phyloP scores from a whole-genome alignment of 1,284 basidiomycete genomes.

The Tilletia caries region DNA sequence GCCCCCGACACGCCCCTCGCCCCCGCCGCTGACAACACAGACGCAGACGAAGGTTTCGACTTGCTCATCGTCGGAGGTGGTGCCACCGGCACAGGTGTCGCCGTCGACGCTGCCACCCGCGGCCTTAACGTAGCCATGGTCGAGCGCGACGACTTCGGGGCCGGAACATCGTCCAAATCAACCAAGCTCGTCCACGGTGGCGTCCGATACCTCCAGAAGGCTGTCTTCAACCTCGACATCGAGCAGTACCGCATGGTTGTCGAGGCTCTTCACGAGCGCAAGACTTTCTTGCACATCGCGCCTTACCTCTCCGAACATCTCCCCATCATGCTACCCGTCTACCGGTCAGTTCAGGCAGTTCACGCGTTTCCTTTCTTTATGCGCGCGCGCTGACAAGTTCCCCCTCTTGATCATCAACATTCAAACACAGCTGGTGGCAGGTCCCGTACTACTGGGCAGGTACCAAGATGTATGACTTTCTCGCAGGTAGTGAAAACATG shows the following conservation, averaged over 20 bases:
- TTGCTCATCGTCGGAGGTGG: conserved; percentile 83
- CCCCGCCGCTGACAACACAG: not conserved
- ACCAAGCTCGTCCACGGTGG: conserved; percentile 98
- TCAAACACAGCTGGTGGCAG: conserved; percentile 71
- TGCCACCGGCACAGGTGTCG: conserved; percentile 89
- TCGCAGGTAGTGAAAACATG: conserved; percentile 97
- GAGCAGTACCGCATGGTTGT: conserved; percentile 80
- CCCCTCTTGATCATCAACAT: not conserved
- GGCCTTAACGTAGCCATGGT: conserved; percentile 90
- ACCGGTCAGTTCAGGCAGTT: conserved; percentile 64
- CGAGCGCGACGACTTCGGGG: conserved; percentile 86
- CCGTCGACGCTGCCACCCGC: conserved; percentile 85
- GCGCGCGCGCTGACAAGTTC: not conserved
- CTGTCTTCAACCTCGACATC: conserved; percentile 91
- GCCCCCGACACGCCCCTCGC: conserved; percentile 8
- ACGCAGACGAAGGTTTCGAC: conserved; percentile 57
- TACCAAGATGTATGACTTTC: conserved; percentile 92
- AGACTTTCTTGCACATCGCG: conserved; percentile 90
- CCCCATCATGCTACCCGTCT: conserved; percentile 89
- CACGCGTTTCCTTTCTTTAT: not conserved
- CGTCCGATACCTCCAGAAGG: conserved; percentile 94
- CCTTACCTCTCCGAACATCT: conserved; percentile 88
- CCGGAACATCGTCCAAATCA: conserved; percentile 88
- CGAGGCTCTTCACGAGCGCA: conserved; percentile 88
- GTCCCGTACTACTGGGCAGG: conserved; percentile 93